Evolutionary conservation across 805 yeast species (phyloP).

Genomic region (Candida saitoana): DNA sequence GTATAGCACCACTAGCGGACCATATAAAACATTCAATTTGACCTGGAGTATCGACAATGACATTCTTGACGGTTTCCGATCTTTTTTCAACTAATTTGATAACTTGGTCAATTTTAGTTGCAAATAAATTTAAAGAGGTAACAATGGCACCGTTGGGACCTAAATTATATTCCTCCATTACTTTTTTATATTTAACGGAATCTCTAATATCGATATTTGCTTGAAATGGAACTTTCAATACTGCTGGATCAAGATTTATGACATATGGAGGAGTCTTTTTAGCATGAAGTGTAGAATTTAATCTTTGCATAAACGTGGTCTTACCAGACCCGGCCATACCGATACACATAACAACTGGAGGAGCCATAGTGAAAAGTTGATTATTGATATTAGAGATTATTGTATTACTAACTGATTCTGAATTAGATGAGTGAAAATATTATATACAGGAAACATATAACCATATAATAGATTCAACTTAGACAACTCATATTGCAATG

Average conservation of each 20-base stretch:
- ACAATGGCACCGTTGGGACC: constrained; percentile 99
- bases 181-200: constrained; percentile 90
- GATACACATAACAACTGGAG: constrained; percentile 43
- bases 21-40: constrained; percentile 98
- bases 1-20: constrained; percentile 96
- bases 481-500: too few relatives aligned
- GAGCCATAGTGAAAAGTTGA: constrained; percentile 18
- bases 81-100: constrained; percentile 80
- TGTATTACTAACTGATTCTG: not conserved
- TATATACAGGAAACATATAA: not conserved
- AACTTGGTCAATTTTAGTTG: constrained; percentile 96
- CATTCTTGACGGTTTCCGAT: constrained; percentile 52
- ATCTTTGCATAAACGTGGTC: constrained; percentile 94
- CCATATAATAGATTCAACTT: not conserved
- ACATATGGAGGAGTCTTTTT: constrained; percentile 79
- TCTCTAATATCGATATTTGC: constrained; percentile 95
- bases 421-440: not conserved
- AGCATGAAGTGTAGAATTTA: constrained; percentile 82
- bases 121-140: constrained; percentile 83
- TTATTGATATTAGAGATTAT: too few relatives aligned
- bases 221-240: constrained; percentile 86
- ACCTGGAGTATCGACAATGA: constrained; percentile 95
- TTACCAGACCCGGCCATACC: constrained; percentile 76
- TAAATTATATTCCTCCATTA: constrained; percentile 89
- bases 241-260: constrained; percentile 95